Evolutionary conservation across 164 flowering plant species (phyloP), one percentile per base, ranked within the genome.

Genomic region (Stephania japonica): DNA sequence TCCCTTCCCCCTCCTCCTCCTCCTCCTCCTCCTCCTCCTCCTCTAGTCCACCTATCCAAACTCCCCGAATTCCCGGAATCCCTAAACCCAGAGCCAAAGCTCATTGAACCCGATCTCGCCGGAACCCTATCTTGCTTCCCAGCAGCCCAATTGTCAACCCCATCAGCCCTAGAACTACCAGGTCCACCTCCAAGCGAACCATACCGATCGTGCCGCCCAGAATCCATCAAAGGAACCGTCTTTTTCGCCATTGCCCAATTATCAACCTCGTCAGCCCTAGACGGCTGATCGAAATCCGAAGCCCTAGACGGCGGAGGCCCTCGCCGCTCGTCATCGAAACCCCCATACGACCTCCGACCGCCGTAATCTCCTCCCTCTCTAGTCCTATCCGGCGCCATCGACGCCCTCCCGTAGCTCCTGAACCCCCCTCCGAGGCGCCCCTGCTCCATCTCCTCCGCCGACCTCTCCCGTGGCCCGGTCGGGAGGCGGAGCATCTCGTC

Each of bases 191-290:
- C 91, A 10, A 90, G 83, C 3, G 91, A 82, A n/a, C 81, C 80
- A 65, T 84, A 87, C 27, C 91, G 80, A 50, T 77, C 86, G 0
- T 75, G 76, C 11, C 88, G 79, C 38, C 82, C 79, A 7, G 83
- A 80, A 69, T 90, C 92, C 18, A 75, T 6, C 1, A 71, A 44
- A 38, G 85, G 77, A 13, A 79, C n/a, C 8, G 89, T 42, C 32
- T 84, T 92, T 80, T 94, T 89, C 25, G 42, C 77, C 56, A 67
- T 26, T 25, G 85, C 89, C 97, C 97, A 94, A 69, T 91, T 86
- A 78, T 92, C 97, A 2, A 85, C 97, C 82, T 86, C 97, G 69
- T 91, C 95, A 10, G 96, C 98, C 73, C 97, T 85, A 49, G 94
- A 92, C 1, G 91, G 92, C 62, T 82, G 93, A 78, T 89, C 91